A percentile compares a stretch with the other conserved stretches of the same genome.
These are phyloP conservation scores for Pseudogymnoascus sp. DNA, from an alignment of 2,329 filamentous ascomycete genomes.

Conservation along the genomic window DNA sequence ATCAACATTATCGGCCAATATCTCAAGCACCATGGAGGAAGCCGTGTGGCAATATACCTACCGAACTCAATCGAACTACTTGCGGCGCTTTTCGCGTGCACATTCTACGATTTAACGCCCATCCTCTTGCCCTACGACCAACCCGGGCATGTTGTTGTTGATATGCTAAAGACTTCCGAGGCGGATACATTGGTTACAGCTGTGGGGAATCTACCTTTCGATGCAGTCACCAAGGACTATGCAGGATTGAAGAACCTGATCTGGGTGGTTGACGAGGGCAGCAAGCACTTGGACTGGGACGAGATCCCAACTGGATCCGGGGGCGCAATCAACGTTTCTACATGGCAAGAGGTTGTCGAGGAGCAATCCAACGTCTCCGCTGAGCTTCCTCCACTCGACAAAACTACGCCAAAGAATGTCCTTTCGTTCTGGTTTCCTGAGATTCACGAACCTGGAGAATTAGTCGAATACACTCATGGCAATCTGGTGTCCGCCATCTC, in stretches of 20 bases:
- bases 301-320: slow-evolving; percentile 73
- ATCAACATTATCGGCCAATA: slow-evolving; percentile 82
- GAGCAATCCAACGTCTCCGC: slow-evolving; percentile 52
- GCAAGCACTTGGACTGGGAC: slow-evolving; percentile 91
- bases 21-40: slow-evolving; percentile 62
- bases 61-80: slow-evolving; percentile 91
- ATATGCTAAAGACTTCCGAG: slow-evolving; percentile 64
- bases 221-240: slow-evolving; percentile 61
- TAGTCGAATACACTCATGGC: slow-evolving; percentile 72
- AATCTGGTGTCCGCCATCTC: slow-evolving; percentile 87
- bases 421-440: slow-evolving; percentile 61
- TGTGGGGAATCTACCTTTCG: slow-evolving; percentile 79
- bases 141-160: slow-evolving; percentile 58
- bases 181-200: slow-evolving; percentile 78
- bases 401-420: slow-evolving; percentile 46
- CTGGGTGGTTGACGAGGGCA: slow-evolving; percentile 90
- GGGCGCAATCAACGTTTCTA: slow-evolving; percentile 70
- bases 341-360: slow-evolving; percentile 84
- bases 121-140: slow-evolving; percentile 80
- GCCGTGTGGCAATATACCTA: slow-evolving; percentile 79
- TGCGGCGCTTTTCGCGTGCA: slow-evolving; percentile 73
- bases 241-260: slow-evolving; percentile 68
- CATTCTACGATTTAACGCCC: slow-evolving; percentile 75
- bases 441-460: slow-evolving; percentile 50
- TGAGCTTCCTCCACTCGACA: slow-evolving; percentile 59